Evolutionary conservation across 768 basidiomycete genomes (phyloP).

Genomic region (Trametes coccinea): DNA sequence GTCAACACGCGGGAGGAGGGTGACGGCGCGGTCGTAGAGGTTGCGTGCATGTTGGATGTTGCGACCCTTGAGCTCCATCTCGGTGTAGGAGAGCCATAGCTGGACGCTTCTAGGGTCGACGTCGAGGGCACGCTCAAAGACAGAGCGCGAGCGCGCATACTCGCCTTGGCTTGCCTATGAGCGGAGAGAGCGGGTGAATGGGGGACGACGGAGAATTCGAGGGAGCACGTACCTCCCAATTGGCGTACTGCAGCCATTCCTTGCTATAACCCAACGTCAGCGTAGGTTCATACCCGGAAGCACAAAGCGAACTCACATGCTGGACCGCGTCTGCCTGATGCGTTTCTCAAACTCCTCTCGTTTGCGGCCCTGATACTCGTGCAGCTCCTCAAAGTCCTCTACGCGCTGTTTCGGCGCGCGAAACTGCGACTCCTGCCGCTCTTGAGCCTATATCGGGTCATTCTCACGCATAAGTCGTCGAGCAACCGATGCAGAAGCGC

Average conservation of each 20-base stretch:
- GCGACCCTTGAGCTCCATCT: conserved; percentile 97
- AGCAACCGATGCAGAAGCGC: not conserved
- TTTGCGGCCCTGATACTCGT: conserved; percentile 91
- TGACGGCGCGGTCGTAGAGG: conserved; percentile 95
- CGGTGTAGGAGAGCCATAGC: conserved; percentile 92
- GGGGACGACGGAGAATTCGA: not conserved
- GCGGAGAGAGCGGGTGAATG: not conserved
- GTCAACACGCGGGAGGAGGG: conserved; percentile 92
- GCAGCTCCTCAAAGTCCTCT: conserved; percentile 90
- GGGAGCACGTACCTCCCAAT: conserved; percentile 65
- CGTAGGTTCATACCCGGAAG: not conserved
- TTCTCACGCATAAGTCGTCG: not conserved
- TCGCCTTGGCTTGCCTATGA: conserved; percentile 90
- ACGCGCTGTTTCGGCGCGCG: conserved; percentile 93
- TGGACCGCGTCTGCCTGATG: conserved; percentile 74
- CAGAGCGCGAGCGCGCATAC: conserved; percentile 90
- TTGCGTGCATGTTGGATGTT: conserved; percentile 98
- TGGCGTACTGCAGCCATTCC: conserved; percentile 86
- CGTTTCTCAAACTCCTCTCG: conserved; percentile 94
- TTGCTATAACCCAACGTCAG: conserved; percentile 48
- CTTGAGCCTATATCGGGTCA: conserved; percentile 72
- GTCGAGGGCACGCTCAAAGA: conserved; percentile 96
- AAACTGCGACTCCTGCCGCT: conserved; percentile 90
- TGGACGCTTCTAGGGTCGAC: conserved; percentile 89
- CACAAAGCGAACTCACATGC: conserved; percentile 55